Base-by-base conservation (phyloP, 805 yeast genomes). In the Scheffersomyces lignosus region DNA sequence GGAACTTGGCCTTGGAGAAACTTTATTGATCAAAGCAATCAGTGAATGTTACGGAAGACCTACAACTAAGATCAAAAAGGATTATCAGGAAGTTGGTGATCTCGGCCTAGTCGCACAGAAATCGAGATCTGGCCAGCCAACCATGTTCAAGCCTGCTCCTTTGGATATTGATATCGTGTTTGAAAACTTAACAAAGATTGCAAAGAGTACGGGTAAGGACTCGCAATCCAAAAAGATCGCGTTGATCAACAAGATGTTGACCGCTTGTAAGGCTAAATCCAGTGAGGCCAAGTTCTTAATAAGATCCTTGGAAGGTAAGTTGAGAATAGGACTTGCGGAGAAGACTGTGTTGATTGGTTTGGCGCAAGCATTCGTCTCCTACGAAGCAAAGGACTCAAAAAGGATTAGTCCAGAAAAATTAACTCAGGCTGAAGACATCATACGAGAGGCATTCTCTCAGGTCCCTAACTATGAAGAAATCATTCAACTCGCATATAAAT, bases 1-100 rank as follows among this genome's bases (percentile, higher is more conserved):
- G 39, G 99, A 93, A 54, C 69, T 93, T 17, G 99, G 99, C 0
- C 71, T 93, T 2, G 99, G 99, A 13, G 99, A 93, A 59, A 81
- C 95, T 2, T 57, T 93, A 8, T 66, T 93, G 18, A 80, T 90
- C 52, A 93, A 90, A 53, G 93, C 98, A 0, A 78, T 93, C 27
- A 80, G 89, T 24, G 96, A 87, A 53, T 79, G 95, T 33, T 90
- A 96, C 13, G 99, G 99, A 1, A 72, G 95, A 37, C 74, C 90
- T 0, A 48, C 78, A 1, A 66, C 79, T 3, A 87, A 82, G 43
- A 76, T 93, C 36, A 89, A 80, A 56, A 67, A 71, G 22, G 93
- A 87, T 42, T 86, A 83, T 52, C 82, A 80, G 36, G 79, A 84
- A 44, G 74, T 78, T 5, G 99, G 99, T 26, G 99, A 93, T 64